Conservation (phyloP, 2,329 filamentous ascomycete genomes). For the Aspergillus caelatus region DNA sequence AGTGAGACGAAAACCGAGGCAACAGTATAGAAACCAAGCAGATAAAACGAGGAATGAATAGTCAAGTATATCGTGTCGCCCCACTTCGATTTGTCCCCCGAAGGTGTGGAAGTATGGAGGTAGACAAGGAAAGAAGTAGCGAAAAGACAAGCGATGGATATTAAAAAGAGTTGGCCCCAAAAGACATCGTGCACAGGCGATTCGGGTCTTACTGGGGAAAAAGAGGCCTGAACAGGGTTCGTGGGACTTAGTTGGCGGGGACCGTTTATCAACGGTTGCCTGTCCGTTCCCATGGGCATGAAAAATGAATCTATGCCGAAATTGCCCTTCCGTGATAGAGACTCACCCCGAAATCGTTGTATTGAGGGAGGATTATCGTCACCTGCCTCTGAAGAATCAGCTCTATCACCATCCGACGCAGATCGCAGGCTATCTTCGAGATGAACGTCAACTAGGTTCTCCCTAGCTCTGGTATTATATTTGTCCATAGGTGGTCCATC, state of each 20-base stretch:
- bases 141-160: conserved; percentile 79
- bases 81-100: conserved; percentile 66
- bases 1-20: conserved; percentile 87
- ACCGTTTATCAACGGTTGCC: conserved; percentile 50
- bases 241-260: conserved; percentile 53
- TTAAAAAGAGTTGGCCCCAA: conserved; percentile 88
- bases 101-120: conserved; percentile 78
- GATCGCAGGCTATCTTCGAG: conserved; percentile 66
- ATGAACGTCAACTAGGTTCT: conserved; percentile 80
- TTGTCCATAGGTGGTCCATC: conserved; percentile 31
- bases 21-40: conserved; percentile 87
- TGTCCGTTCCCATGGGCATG: conserved; percentile 55
- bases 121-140: conserved; percentile 88
- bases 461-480: conserved; percentile 61
- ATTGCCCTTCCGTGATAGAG: conserved; percentile 42
- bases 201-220: conserved; percentile 64
- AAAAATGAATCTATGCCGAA: conserved; percentile 44
- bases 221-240: conserved; percentile 57
- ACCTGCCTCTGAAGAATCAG: conserved; percentile 40
- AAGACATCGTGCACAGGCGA: conserved; percentile 84
- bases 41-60: conserved; percentile 80
- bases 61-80: conserved; percentile 95
- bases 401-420: conserved; percentile 47
- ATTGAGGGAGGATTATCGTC: conserved; percentile 57
- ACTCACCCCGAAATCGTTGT: conserved; percentile 56